Conservation (phyloP, 495 filamentous ascomycete species). For the Penicillium turbatum region DNA sequence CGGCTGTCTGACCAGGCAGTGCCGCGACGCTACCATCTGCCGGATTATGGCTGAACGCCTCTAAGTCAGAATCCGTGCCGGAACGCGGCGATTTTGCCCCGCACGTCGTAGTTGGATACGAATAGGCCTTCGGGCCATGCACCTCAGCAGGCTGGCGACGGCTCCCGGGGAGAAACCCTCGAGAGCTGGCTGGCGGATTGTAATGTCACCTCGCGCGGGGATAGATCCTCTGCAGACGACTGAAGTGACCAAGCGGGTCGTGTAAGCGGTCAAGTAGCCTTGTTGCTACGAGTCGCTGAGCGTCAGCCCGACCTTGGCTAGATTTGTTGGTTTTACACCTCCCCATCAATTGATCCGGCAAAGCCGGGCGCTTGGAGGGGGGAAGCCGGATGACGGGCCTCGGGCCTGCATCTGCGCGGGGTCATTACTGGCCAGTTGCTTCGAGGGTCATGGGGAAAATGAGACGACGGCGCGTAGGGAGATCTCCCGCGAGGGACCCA, state of each 20-base stretch:
- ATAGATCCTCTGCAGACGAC: slow-evolving; percentile 65
- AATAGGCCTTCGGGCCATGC: slow-evolving; percentile 47
- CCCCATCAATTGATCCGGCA: slow-evolving; percentile 12
- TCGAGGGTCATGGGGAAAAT: background rate
- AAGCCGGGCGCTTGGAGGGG: background rate
- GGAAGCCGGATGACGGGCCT: background rate
- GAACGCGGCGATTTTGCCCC: slow-evolving; percentile 46
- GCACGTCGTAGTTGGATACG: slow-evolving; percentile 62
- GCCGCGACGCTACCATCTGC: slow-evolving; percentile 21
- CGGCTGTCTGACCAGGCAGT: slow-evolving; percentile 64
- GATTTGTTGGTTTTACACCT: slow-evolving; percentile 34
- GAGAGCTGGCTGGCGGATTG: slow-evolving; percentile 44
- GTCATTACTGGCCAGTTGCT: background rate
- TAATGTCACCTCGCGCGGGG: slow-evolving; percentile 59
- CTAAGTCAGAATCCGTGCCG: slow-evolving; percentile 6
- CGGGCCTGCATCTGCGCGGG: background rate
- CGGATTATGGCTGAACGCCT: slow-evolving; percentile 6
- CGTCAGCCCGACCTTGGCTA: slow-evolving; percentile 52
- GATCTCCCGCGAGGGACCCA: no score
- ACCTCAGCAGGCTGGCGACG: slow-evolving; percentile 4
- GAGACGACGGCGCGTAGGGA: background rate
- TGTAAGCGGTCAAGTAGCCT: slow-evolving; percentile 62
- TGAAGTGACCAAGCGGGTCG: slow-evolving; percentile 53
- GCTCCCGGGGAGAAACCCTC: slow-evolving; percentile 4
- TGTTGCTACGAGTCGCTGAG: slow-evolving; percentile 63